A percentile compares a stretch with the other conserved stretches of the same genome.
Conservation (phyloP, 106 monocot genomes). For the Allium fistulosum region DNA sequence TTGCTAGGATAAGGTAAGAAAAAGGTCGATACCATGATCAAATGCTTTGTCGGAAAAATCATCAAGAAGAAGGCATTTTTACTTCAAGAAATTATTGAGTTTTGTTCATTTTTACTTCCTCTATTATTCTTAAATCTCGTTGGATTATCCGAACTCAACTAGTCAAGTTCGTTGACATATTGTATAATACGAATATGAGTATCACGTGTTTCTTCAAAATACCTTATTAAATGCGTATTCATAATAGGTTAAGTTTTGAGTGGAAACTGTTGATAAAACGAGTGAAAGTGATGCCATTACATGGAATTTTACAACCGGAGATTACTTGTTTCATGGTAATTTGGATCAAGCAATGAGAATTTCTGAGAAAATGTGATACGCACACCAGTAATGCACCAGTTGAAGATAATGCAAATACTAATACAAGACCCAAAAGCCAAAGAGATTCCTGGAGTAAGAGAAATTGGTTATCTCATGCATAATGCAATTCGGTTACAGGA, state of each 20-base stretch:
- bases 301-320: slow-evolving; percentile 31
- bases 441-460: too few species aligned
- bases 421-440: too few species aligned
- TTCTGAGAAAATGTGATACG: slow-evolving; percentile 21
- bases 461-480: too few species aligned
- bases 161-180: slow-evolving; percentile 25
- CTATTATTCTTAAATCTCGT: slow-evolving; percentile 24
- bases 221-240: slow-evolving; percentile 29
- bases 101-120: slow-evolving; percentile 37
- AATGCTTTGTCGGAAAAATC: slow-evolving; percentile 9
- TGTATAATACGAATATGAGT: slow-evolving; percentile 25
- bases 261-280: slow-evolving; percentile 46
- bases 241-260: slow-evolving; percentile 5
- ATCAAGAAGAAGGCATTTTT: slow-evolving; percentile 7
- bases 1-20: too few species aligned
- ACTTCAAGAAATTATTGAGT: slow-evolving; percentile 9
- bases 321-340: slow-evolving; percentile 19
- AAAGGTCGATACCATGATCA: slow-evolving; percentile 53
- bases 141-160: background rate
- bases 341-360: slow-evolving; percentile 11
- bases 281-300: slow-evolving; percentile 30
- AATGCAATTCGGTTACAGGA: too few species aligned
- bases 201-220: slow-evolving; percentile 33
- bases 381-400: too few species aligned
- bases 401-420: too few species aligned